A percentile compares a stretch with the other conserved stretches of the same genome.
phyloP scores from a whole-genome alignment of 768 basidiomycete genomes.

The Rhodotorula diobovata region DNA sequence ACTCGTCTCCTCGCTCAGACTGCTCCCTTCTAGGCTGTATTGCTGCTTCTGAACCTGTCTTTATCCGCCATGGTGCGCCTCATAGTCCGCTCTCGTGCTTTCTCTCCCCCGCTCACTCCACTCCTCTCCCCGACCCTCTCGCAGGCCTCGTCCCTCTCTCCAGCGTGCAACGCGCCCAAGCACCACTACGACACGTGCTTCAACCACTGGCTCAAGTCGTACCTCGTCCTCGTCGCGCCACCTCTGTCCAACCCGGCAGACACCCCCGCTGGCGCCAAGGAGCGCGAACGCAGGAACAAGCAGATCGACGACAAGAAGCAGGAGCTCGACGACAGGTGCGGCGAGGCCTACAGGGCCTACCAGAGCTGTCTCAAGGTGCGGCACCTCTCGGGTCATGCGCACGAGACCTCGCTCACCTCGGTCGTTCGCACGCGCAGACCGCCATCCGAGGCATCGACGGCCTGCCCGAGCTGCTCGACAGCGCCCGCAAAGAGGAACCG shows the following conservation, averaged over 20 bases:
- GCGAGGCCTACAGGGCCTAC: conserved; percentile 74
- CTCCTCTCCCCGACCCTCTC: background rate
- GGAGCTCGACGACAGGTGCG: conserved; percentile 81
- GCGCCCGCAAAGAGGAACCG: conserved; percentile 76
- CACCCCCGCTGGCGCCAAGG: conserved; percentile 47
- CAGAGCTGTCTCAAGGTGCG: conserved; percentile 75
- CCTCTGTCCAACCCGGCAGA: conserved; percentile 50
- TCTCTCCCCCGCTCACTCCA: background rate
- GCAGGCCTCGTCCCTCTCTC: conserved; percentile 59
- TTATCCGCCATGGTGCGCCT: conserved; percentile 5
- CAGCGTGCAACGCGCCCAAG: conserved; percentile 84
- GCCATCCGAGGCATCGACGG: conserved; percentile 71
- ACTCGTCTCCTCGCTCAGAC: too few relatives aligned
- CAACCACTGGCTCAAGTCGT: conserved; percentile 96
- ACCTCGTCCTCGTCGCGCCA: conserved; percentile 65
- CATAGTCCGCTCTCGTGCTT: background rate
- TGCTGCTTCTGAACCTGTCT: background rate
- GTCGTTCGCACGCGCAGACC: conserved; percentile 52
- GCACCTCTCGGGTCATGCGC: background rate
- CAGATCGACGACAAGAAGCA: conserved; percentile 72
- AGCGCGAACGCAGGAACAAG: conserved; percentile 26
- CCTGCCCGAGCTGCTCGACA: conserved; percentile 67
- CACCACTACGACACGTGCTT: conserved; percentile 88
- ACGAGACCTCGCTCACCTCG: background rate
- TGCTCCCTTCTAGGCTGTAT: background rate